Evolutionary conservation across 352 stramenopile genomes (phyloP), one percentile per base, ranked within the genome.

Genomic region (Globisporangium spiculum): DNA sequence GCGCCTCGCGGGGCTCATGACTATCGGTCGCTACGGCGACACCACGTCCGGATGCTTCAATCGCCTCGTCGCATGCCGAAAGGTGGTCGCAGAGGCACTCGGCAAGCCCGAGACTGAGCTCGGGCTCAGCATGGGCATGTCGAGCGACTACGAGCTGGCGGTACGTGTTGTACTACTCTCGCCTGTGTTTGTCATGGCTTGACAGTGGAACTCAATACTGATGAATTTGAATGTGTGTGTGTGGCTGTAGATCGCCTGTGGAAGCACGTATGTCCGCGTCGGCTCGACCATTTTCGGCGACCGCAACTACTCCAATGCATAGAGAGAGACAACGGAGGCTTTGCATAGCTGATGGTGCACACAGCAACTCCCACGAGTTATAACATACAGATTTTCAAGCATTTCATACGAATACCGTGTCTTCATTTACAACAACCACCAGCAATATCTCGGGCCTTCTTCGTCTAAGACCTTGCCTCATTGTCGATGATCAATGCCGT

Each of bases 51-150:
- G 88, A 60, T 98, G 93, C 76, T 98, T 99, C 70, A 88, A 98
- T 60, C 86, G 75, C 36, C 81, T 98, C 10, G 80, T 88, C 22
- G 71, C 76, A 20, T 97, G 81, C 65, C 82, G 93, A 26, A 81
- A 86, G 69, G 52, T 76, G 18, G 73, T 97, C 46, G 88, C 89
- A 7, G 81, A 88, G 30, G 79, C 84, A 7, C 78, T 97, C 20
- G 73, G 73, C n/a, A 75, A 80, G 44, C 55, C 91, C 22, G 77
- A 89, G 52, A 75, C 83, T 2, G 76, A 88, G 3, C 75, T 99
- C 24, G 97, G 94, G 67, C 86, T 99, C 26, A 99, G 94, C 68
- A 99, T 99, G 98, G 98, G 98, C 70, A 99, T 99, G 98, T 98
- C 92, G n/a, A 88, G 84, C 22, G 98, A 99, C 75, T 99, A 96